Evolutionary conservation across 2,329 filamentous ascomycete genomes (phyloP).

Genomic region (Colletotrichum sp.): DNA sequence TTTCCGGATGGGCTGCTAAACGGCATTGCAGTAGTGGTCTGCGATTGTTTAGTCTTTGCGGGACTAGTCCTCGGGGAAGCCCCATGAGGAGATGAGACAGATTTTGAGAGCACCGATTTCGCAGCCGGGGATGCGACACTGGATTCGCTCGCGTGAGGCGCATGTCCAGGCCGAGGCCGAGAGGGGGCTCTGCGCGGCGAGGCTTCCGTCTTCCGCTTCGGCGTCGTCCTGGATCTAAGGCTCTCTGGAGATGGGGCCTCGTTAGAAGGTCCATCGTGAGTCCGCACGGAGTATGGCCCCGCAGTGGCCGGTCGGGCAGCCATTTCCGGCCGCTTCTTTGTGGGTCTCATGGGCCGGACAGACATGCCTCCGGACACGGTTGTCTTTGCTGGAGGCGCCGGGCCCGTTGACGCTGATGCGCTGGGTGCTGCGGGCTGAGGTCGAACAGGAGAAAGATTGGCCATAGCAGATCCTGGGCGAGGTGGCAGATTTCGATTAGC

Average conservation of each 20-base stretch:
- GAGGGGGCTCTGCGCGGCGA: slow-evolving; percentile 58
- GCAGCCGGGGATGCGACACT: slow-evolving; percentile 51
- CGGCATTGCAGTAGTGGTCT: slow-evolving; percentile 20
- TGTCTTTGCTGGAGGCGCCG: slow-evolving; percentile 41
- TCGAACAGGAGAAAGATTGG: slow-evolving; percentile 46
- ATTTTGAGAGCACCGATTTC: slow-evolving; percentile 12
- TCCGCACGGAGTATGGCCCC: slow-evolving; percentile 68
- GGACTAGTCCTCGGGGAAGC: slow-evolving; percentile 49
- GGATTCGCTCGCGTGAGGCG: slow-evolving; percentile 56
- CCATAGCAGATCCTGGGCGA: slow-evolving; percentile 60
- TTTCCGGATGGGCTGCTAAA: slow-evolving; percentile 52
- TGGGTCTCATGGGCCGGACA: slow-evolving; percentile 67
- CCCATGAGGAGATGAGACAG: slow-evolving; percentile 10
- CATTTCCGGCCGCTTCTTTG: slow-evolving; percentile 62
- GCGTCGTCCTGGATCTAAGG: slow-evolving; percentile 51
- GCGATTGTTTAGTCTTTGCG: slow-evolving; percentile 40
- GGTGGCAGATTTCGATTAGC: slow-evolving; percentile 49
- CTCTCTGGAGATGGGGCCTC: slow-evolving; percentile 55
- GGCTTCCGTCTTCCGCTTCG: slow-evolving; percentile 53
- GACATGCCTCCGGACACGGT: slow-evolving; percentile 63
- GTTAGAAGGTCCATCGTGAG: slow-evolving; percentile 47
- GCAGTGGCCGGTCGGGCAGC: slow-evolving; percentile 67
- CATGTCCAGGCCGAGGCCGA: slow-evolving; percentile 52
- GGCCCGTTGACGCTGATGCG: slow-evolving; percentile 35
- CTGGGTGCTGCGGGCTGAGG: slow-evolving; percentile 38